These are phyloP conservation scores for Cyberlindnera veronae DNA, from an alignment of 805 yeast species.

Conservation along the genomic window DNA sequence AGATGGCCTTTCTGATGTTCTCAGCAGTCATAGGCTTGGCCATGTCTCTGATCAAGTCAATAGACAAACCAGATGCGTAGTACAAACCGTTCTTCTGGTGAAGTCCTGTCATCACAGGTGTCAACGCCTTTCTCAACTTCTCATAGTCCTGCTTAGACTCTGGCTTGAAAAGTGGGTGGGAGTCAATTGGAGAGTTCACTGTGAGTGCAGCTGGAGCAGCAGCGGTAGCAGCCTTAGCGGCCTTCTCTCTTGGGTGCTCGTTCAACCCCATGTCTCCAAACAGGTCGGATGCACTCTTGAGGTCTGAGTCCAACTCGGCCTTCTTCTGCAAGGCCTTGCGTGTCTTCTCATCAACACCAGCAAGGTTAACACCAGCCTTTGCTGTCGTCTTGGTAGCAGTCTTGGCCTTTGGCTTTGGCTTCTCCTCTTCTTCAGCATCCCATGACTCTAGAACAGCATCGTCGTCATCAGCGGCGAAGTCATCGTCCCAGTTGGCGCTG, in stretches of 20 bases:
- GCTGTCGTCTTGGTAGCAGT: slow-evolving; percentile 26
- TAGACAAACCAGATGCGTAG: slow-evolving; percentile 72
- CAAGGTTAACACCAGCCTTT: slow-evolving; percentile 48
- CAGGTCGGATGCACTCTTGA: slow-evolving; percentile 89
- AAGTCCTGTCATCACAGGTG: slow-evolving; percentile 56
- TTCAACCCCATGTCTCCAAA: slow-evolving; percentile 69
- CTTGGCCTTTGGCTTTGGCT: slow-evolving; percentile 28
- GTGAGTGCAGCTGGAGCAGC: slow-evolving; percentile 37
- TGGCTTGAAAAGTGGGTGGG: slow-evolving; percentile 82
- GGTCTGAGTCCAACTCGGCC: slow-evolving; percentile 82
- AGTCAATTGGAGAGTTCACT: slow-evolving; percentile 62
- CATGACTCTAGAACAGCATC: slow-evolving; percentile 83
- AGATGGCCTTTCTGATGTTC: slow-evolving; percentile 77
- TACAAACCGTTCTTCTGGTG: slow-evolving; percentile 59
- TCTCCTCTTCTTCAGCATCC: slow-evolving; percentile 78
- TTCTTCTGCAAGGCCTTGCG: slow-evolving; percentile 68
- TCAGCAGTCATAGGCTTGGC: slow-evolving; percentile 79
- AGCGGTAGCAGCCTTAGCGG: slow-evolving; percentile 34
- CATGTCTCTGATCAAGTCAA: slow-evolving; percentile 83
- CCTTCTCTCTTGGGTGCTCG: slow-evolving; percentile 42
- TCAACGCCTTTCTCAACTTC: slow-evolving; percentile 69
- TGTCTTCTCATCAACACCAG: slow-evolving; percentile 68
- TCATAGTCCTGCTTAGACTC: slow-evolving; percentile 76
- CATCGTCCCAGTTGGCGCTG: slow-evolving; percentile 80
- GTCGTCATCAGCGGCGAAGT: slow-evolving; percentile 59